A percentile compares a stretch with the other conserved stretches of the same genome.
These are phyloP conservation scores for Paraleonurus japonicus DNA, from an alignment of 257 asterid genomes.

Conservation along the genomic window DNA sequence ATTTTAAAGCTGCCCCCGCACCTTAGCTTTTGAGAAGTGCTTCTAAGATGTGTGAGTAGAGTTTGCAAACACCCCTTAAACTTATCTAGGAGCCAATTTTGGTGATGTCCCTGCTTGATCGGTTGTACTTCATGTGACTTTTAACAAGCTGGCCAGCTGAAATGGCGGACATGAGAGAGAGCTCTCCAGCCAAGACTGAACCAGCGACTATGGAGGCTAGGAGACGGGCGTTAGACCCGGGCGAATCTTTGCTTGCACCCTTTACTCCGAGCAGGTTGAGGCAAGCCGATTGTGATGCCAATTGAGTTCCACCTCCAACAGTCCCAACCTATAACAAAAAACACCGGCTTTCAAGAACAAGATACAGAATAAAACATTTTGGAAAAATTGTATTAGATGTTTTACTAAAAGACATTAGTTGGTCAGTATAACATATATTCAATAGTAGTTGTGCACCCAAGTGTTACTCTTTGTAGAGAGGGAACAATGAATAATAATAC, in stretches of 20 bases:
- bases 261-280: slow-evolving; percentile 83
- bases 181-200: slow-evolving; percentile 83
- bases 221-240: slow-evolving; percentile 67
- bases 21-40: no score
- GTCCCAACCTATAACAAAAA: slow-evolving; percentile 66
- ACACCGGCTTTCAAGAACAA: background rate
- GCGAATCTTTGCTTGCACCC: slow-evolving; percentile 76
- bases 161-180: slow-evolving; percentile 88
- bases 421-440: no score
- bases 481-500: background rate
- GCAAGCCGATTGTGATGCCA: slow-evolving; percentile 91
- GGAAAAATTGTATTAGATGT: no score
- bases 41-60: no score
- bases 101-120: slow-evolving; percentile 74
- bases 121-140: slow-evolving; percentile 93
- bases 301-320: slow-evolving; percentile 88
- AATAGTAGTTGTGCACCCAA: background rate
- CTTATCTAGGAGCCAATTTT: slow-evolving; percentile 36
- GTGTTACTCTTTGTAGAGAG: background rate
- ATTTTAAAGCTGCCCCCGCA: no score
- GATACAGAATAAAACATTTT: background rate
- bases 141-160: slow-evolving; percentile 90
- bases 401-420: no score
- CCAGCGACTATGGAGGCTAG: slow-evolving; percentile 78
- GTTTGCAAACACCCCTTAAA: no score